Evolutionary conservation across 805 yeast species (phyloP).

Genomic region (Sungouiella thailandica): DNA sequence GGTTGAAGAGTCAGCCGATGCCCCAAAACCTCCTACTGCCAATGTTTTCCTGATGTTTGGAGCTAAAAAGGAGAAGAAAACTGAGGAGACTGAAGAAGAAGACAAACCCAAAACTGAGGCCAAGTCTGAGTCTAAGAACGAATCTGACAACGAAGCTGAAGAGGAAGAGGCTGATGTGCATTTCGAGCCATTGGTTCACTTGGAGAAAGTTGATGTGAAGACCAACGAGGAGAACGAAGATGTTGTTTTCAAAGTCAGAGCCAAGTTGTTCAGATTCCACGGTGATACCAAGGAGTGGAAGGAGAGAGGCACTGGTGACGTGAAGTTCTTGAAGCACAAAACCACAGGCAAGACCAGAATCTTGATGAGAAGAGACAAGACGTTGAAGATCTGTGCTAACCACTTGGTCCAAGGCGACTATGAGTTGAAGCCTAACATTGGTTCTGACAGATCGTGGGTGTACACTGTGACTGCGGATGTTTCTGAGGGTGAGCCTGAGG

Average conservation of each 20-base stretch:
- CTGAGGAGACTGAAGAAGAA: constrained; percentile 22
- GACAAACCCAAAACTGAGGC: constrained; percentile 31
- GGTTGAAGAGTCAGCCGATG: constrained; percentile 23
- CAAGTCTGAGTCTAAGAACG: constrained; percentile 30
- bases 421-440: constrained; percentile 85
- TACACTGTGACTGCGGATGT: constrained; percentile 91
- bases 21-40: constrained; percentile 65
- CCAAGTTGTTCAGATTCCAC: constrained; percentile 89
- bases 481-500: constrained; percentile 94
- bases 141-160: constrained; percentile 36
- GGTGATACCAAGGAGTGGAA: constrained; percentile 91
- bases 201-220: constrained; percentile 94
- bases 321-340: constrained; percentile 90
- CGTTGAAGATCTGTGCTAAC: constrained; percentile 96
- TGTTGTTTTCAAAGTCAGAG: constrained; percentile 78
- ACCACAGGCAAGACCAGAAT: constrained; percentile 76
- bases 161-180: constrained; percentile 79
- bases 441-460: constrained; percentile 98
- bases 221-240: constrained; percentile 93
- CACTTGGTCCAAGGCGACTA: constrained; percentile 83
- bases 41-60: constrained; percentile 95
- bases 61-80: constrained; percentile 72
- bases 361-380: constrained; percentile 98
- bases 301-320: constrained; percentile 99
- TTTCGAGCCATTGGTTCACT: constrained; percentile 92